Percentiles rank a stretch among this genome's conserved stretches.
Evolutionary conservation across 768 basidiomycete genomes (phyloP).

Genomic region (Boletus sp.): DNA sequence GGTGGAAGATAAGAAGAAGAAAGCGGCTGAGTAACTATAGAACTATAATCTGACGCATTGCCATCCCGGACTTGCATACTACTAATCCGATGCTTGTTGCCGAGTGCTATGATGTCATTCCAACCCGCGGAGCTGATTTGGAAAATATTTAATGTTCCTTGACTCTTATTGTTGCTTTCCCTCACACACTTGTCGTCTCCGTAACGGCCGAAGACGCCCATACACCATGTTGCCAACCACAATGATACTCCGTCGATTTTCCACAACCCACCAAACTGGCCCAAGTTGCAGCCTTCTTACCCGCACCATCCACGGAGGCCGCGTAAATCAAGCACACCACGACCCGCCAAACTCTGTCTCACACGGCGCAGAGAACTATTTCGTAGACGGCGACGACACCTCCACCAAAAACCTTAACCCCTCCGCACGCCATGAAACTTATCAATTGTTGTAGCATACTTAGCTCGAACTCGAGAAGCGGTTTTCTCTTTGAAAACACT

Average conservation of each 20-base stretch:
- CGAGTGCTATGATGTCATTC: constrained; percentile 17
- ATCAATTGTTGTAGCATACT: not conserved
- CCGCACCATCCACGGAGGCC: constrained; percentile 6
- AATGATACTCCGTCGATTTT: constrained; percentile 2
- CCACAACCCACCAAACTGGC: not conserved
- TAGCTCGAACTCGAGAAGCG: not conserved
- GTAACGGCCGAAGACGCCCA: no score
- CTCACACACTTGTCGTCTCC: not conserved
- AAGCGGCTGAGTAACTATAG: constrained; percentile 33
- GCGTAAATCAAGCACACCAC: not conserved
- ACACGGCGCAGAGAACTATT: constrained; percentile 44
- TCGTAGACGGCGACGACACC: constrained; percentile 47
- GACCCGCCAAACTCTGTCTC: constrained; percentile 5
- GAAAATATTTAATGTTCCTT: not conserved
- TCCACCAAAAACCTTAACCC: constrained; percentile 32
- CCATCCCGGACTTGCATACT: not conserved
- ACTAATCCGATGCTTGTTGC: not conserved
- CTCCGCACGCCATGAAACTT: not conserved
- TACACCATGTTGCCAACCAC: constrained; percentile 6
- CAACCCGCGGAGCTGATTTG: not conserved
- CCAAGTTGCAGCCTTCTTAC: not conserved
- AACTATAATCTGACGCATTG: not conserved
- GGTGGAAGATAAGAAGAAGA: constrained; percentile 83
- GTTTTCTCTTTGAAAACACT: not conserved
- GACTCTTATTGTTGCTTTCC: not conserved